Evolutionary conservation across 208 protist species (phyloP).

Genomic region (Polymyxa betae): DNA sequence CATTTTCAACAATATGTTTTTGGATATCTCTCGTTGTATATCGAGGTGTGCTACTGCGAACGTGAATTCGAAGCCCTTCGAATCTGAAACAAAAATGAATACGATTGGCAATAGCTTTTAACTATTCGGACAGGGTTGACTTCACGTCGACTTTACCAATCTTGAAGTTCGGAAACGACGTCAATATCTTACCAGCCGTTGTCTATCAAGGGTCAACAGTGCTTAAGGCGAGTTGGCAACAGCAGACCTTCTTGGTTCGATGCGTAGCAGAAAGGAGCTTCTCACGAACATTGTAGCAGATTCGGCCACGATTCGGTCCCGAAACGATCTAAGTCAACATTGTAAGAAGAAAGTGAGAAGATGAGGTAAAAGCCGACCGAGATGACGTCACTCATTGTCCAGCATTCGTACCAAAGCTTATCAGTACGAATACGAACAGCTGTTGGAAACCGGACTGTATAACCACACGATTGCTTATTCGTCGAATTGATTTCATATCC

Average conservation of each 20-base stretch:
- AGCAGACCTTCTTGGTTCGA: no score
- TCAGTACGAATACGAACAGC: neutral
- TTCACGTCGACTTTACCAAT: neutral
- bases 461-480: neutral
- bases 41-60: neutral
- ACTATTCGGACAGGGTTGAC: neutral
- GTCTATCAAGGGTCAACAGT: neutral
- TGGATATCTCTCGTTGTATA: neutral
- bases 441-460: constrained; percentile 30
- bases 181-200: neutral
- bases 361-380: neutral
- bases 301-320: neutral
- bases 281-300: constrained; percentile 24
- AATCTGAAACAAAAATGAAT: neutral
- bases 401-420: neutral
- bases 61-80: neutral
- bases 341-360: neutral
- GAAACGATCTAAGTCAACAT: neutral
- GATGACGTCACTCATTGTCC: neutral
- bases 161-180: neutral
- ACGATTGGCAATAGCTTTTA: neutral
- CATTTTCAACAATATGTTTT: neutral
- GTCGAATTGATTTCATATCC: neutral
- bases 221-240: no score
- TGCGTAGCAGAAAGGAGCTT: neutral